Evolutionary conservation across 352 stramenopile species (phyloP).

Genomic region (Phytophthora foliorum): DNA sequence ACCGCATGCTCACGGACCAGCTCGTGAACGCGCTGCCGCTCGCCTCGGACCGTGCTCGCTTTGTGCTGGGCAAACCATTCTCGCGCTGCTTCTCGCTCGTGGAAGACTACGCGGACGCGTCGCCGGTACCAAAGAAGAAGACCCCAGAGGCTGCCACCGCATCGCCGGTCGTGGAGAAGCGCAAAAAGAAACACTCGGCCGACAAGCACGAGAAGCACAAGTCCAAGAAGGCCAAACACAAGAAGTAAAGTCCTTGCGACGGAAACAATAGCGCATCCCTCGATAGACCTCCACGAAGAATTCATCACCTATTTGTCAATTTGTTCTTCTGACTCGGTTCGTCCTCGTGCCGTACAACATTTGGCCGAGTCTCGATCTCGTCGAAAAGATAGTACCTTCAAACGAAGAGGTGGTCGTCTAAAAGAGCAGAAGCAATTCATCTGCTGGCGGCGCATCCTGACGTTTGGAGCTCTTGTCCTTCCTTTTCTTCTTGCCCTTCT

Average conservation of each 20-base stretch:
- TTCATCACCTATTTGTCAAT: conserved; percentile 54
- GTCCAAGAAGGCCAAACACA: conserved; percentile 71
- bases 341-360: not conserved
- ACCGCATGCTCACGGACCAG: conserved; percentile 73
- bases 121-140: conserved; percentile 25
- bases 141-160: conserved; percentile 8
- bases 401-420: conserved; percentile 54
- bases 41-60: conserved; percentile 63
- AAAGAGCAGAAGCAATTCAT: conserved; percentile 79
- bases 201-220: conserved; percentile 54
- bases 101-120: conserved; percentile 44
- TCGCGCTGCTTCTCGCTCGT: conserved; percentile 79
- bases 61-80: conserved; percentile 80
- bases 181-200: conserved; percentile 44
- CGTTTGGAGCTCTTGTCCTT: conserved; percentile 67
- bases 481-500: conserved; percentile 51
- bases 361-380: conserved; percentile 13
- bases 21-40: conserved; percentile 81
- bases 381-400: conserved; percentile 14
- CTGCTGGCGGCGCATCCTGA: conserved; percentile 45
- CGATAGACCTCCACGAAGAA: conserved; percentile 44
- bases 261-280: conserved; percentile 40
- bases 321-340: conserved; percentile 28
- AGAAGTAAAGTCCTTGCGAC: conserved; percentile 37
- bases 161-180: conserved; percentile 33